These are phyloP conservation scores for Aspergillus bridgeri DNA, from an alignment of 495 filamentous ascomycete genomes.

Conservation along the genomic window DNA sequence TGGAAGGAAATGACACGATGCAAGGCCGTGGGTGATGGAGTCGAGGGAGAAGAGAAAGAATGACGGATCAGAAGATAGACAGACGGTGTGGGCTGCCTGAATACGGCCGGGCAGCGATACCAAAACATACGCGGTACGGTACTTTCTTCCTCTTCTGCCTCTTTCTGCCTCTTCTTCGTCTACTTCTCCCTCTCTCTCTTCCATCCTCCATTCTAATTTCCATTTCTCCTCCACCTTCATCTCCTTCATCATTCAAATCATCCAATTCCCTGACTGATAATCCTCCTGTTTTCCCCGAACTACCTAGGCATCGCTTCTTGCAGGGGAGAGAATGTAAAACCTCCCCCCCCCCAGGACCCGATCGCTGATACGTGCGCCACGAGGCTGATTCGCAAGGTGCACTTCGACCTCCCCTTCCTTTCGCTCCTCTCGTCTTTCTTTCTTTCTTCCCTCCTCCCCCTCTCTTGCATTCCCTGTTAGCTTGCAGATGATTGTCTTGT, in stretches of 20 bases:
- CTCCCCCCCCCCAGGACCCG: conserved; percentile 5
- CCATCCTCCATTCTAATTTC: not conserved
- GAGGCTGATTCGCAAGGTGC: conserved; percentile 31
- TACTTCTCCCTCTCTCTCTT: not conserved
- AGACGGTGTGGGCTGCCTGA: not conserved
- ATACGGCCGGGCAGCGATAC: not conserved
- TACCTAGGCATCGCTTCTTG: not conserved
- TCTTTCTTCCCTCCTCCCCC: conserved; percentile 8
- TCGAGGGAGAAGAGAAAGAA: too few species aligned
- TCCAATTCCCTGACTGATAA: not conserved
- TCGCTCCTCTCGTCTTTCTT: conserved; percentile 6
- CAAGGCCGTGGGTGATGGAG: too few species aligned
- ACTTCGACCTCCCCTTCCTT: conserved; percentile 6
- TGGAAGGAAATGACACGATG: too few species aligned
- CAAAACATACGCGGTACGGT: not conserved
- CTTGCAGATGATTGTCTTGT: not conserved
- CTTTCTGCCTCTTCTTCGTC: not conserved
- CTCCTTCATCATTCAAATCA: not conserved
- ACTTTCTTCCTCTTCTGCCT: not conserved
- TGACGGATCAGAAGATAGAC: too few species aligned
- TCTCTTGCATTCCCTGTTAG: conserved; percentile 1
- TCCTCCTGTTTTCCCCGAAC: not conserved
- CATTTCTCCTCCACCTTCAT: not conserved
- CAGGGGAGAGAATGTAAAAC: conserved; percentile 18
- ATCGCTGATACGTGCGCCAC: conserved; percentile 20